These are phyloP conservation scores for Bonia amplexicaulis DNA, from an alignment of 176 grass and related monocot genomes.

Conservation along the genomic window DNA sequence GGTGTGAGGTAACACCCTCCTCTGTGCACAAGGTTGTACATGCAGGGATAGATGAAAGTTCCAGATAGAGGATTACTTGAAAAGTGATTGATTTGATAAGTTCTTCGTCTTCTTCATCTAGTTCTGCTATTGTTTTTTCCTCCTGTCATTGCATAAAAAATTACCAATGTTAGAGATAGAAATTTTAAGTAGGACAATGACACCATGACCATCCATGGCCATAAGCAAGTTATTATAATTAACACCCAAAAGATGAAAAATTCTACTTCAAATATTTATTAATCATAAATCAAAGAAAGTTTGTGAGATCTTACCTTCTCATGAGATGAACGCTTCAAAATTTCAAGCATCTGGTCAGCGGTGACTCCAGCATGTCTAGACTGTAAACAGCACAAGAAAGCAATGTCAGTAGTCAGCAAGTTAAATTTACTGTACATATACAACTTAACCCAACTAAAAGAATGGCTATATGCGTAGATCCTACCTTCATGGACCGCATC, in stretches of 20 bases:
- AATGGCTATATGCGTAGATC: neutral
- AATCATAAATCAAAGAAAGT: neutral
- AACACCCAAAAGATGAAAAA: neutral
- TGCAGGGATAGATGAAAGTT: slow-evolving; percentile 17
- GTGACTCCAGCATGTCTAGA: slow-evolving; percentile 88
- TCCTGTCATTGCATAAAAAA: slow-evolving; percentile 38
- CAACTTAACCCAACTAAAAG: neutral
- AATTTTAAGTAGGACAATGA: neutral
- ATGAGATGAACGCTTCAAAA: slow-evolving; percentile 60
- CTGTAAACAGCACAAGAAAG: slow-evolving; percentile 47
- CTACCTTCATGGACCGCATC: slow-evolving; percentile 58
- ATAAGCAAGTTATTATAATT: slow-evolving; percentile 1
- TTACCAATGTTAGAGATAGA: slow-evolving; percentile 23
- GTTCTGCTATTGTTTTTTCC: slow-evolving; percentile 56
- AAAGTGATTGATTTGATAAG: slow-evolving; percentile 88
- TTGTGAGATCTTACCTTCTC: slow-evolving; percentile 41
- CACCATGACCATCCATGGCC: neutral
- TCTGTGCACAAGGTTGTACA: neutral
- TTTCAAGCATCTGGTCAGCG: slow-evolving; percentile 87
- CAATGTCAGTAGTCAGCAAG: slow-evolving; percentile 3
- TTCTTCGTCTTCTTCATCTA: slow-evolving; percentile 83
- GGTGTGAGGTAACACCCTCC: neutral
- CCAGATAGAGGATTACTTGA: slow-evolving; percentile 42
- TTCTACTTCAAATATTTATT: neutral
- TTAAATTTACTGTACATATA: neutral